Conservation (phyloP, 768 basidiomycete species). For the Holtermanniella nyarrowii region DNA sequence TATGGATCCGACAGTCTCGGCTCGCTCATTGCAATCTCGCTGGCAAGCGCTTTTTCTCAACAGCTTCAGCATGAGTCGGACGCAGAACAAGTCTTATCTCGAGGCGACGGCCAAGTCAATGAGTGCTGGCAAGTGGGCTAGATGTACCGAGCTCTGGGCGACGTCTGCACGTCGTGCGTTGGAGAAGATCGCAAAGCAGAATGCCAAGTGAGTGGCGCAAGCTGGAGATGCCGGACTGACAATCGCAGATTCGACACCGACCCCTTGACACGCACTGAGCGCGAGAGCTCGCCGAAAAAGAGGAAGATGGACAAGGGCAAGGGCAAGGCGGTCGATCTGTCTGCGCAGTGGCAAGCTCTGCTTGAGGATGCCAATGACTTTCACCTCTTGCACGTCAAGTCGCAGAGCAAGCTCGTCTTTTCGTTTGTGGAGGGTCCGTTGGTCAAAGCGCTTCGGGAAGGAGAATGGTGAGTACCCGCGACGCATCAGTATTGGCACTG, state of each 20-base stretch:
- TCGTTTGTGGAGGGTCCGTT: constrained; percentile 92
- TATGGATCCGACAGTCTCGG: constrained; percentile 75
- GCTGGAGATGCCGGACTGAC: background rate
- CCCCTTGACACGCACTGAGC: background rate
- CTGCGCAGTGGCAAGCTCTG: constrained; percentile 57
- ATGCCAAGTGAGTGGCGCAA: constrained; percentile 9
- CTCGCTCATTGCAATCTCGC: constrained; percentile 54
- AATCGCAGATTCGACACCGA: background rate
- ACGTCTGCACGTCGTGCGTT: constrained; percentile 34
- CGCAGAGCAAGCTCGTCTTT: constrained; percentile 82
- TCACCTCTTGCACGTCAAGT: constrained; percentile 72
- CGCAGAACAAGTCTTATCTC: constrained; percentile 79
- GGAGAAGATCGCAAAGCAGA: constrained; percentile 45
- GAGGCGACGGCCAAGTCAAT: constrained; percentile 71
- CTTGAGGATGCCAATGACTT: constrained; percentile 63
- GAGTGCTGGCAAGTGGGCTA: constrained; percentile 71
- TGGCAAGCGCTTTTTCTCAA: constrained; percentile 72
- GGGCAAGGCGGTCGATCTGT: constrained; percentile 18
- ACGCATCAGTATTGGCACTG: background rate
- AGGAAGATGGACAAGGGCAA: constrained; percentile 54
- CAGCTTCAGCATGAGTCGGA: constrained; percentile 65
- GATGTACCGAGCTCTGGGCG: constrained; percentile 70
- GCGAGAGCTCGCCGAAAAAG: constrained; percentile 51
- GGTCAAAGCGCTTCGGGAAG: constrained; percentile 74
- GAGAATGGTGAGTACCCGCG: constrained; percentile 64